A percentile compares a stretch with the other conserved stretches of the same genome.
Evolutionary conservation across 2,329 filamentous ascomycete species (phyloP).

Genomic region (Leptographium wingfieldii): DNA sequence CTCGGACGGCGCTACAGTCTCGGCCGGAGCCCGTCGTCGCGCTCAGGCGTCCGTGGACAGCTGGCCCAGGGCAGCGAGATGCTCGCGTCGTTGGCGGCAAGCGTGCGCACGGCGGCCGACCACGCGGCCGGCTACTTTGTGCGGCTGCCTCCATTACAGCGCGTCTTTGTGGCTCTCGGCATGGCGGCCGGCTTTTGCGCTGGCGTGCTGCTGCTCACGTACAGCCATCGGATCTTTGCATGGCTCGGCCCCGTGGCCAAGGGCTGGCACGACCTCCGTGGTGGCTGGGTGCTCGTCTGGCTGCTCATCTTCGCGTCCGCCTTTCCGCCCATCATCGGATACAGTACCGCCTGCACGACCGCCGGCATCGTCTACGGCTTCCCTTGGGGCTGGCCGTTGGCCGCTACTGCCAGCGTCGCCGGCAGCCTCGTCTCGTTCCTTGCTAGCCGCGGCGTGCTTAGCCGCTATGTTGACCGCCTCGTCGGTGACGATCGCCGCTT

Average conservation of each 20-base stretch:
- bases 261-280: slow-evolving; percentile 60
- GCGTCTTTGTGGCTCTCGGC: slow-evolving; percentile 40
- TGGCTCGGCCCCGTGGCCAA: slow-evolving; percentile 60
- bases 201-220: slow-evolving; percentile 58
- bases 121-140: slow-evolving; percentile 25
- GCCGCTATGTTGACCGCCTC: slow-evolving; percentile 63
- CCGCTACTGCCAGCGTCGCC: slow-evolving; percentile 62
- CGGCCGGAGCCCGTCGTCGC: neutral
- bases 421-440: slow-evolving; percentile 73
- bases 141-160: slow-evolving; percentile 47
- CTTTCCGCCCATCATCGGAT: slow-evolving; percentile 81
- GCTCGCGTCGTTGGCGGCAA: neutral
- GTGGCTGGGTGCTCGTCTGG: slow-evolving; percentile 68
- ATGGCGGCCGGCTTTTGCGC: slow-evolving; percentile 39
- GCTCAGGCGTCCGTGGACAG: neutral
- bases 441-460: slow-evolving; percentile 66
- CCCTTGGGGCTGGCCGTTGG: slow-evolving; percentile 64
- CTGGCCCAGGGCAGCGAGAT: neutral
- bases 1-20: slow-evolving; percentile 5
- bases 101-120: neutral
- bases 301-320: slow-evolving; percentile 60
- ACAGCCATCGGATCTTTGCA: slow-evolving; percentile 68
- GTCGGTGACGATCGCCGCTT: slow-evolving; percentile 79
- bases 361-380: slow-evolving; percentile 45
- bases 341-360: slow-evolving; percentile 55